These are phyloP conservation scores for Solanum okadae DNA, from an alignment of 257 asterid genomes.

Conservation along the genomic window DNA sequence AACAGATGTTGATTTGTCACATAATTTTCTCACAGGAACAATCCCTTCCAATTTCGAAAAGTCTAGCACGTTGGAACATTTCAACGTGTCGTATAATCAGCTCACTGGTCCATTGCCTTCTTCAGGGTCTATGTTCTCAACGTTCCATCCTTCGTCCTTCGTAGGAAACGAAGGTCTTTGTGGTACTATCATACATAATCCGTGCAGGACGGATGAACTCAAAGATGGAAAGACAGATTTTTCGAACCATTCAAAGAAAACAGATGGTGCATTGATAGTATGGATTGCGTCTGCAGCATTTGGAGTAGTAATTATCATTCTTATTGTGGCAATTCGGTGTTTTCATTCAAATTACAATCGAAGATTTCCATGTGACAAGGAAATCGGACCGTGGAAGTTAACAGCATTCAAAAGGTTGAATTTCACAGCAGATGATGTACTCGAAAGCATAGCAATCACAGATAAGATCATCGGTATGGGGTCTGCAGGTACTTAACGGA, in stretches of 20 bases:
- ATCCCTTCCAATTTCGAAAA: constrained; percentile 72
- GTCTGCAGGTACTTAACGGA: constrained; percentile 32
- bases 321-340: constrained; percentile 45
- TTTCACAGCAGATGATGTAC: constrained; percentile 69
- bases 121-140: constrained; percentile 44
- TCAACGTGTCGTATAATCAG: constrained; percentile 81
- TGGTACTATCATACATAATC: constrained; percentile 44
- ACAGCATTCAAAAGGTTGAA: constrained; percentile 80
- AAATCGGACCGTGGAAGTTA: constrained; percentile 68
- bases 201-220: constrained; percentile 30
- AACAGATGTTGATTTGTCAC: constrained; percentile 65
- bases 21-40: constrained; percentile 58
- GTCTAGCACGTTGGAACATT: constrained; percentile 65
- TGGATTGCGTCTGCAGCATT: constrained; percentile 80
- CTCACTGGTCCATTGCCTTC: constrained; percentile 85
- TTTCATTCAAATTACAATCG: constrained; percentile 39
- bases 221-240: constrained; percentile 20
- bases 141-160: constrained; percentile 67
- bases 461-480: constrained; percentile 81
- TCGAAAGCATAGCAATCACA: constrained; percentile 44
- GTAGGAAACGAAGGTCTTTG: constrained; percentile 76
- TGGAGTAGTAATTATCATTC: constrained; percentile 48
- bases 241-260: constrained; percentile 32
- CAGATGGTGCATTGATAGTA: constrained; percentile 48
- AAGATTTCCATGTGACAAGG: constrained; percentile 23